phyloP scores from a whole-genome alignment of 495 filamentous ascomycete genomes.

The Neurospora sp. region DNA sequence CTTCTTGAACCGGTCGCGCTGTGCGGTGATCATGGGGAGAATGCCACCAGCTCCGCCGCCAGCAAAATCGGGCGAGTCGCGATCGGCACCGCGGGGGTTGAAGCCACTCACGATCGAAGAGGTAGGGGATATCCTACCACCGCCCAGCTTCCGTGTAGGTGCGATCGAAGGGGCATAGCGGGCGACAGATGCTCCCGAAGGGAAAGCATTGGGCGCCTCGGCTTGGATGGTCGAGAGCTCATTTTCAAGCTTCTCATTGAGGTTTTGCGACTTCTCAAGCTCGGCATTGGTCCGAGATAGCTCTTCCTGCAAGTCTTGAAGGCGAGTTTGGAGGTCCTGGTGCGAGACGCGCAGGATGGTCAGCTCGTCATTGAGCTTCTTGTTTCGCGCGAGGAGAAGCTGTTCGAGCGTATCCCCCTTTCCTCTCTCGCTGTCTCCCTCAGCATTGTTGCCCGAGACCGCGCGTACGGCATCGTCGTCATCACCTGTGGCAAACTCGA shows the following conservation, averaged over 20 bases:
- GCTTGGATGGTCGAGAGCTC: slow-evolving; percentile 82
- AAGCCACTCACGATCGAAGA: slow-evolving; percentile 97
- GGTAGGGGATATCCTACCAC: slow-evolving; percentile 75
- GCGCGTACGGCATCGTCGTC: slow-evolving; percentile 52
- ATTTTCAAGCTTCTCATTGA: slow-evolving; percentile 84
- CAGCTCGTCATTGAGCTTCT: slow-evolving; percentile 88
- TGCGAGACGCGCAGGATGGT: slow-evolving; percentile 89
- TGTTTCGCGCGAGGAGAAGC: slow-evolving; percentile 83
- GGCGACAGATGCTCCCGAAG: slow-evolving; percentile 80
- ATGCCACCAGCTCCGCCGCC: slow-evolving; percentile 82
- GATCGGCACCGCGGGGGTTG: slow-evolving; percentile 42
- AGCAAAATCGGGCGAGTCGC: slow-evolving; percentile 55
- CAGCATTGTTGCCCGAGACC: slow-evolving; percentile 32
- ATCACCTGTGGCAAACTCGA: slow-evolving; percentile 87
- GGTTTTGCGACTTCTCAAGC: slow-evolving; percentile 70
- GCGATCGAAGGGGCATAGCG: slow-evolving; percentile 69
- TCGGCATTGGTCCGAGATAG: slow-evolving; percentile 76
- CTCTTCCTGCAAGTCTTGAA: slow-evolving; percentile 73
- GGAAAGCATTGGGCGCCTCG: slow-evolving; percentile 71
- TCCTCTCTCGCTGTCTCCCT: slow-evolving; percentile 34
- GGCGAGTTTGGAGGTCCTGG: slow-evolving; percentile 73
- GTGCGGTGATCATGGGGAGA: slow-evolving; percentile 94
- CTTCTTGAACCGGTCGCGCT: slow-evolving; percentile 97
- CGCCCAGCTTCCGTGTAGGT: slow-evolving; percentile 41
- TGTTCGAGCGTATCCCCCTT: slow-evolving; percentile 83